A percentile compares a stretch with the other conserved stretches of the same genome.
Evolutionary conservation across 805 yeast species (phyloP).

Genomic region (Yarrowia sp.): DNA sequence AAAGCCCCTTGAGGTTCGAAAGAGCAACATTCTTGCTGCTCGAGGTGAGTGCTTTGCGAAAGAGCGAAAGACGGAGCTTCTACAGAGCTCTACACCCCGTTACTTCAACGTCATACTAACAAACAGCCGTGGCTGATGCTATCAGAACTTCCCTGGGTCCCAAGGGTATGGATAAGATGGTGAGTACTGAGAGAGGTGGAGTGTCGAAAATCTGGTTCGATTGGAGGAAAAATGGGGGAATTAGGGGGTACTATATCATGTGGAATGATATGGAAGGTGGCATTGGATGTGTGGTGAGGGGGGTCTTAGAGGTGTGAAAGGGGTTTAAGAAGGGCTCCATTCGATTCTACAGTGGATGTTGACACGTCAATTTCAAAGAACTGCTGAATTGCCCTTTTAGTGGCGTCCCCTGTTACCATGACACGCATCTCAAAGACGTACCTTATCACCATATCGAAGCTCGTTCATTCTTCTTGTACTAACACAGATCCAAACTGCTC

Average conservation of each 20-base stretch:
- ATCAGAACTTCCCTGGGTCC: constrained; percentile 96
- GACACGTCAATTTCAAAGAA: neutral
- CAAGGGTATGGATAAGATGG: constrained; percentile 99
- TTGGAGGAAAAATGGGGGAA: neutral
- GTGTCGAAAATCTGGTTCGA: neutral
- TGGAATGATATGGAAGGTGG: constrained; percentile 25
- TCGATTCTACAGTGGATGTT: too few species aligned
- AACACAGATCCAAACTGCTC: constrained; percentile 68
- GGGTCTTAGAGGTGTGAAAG: too few species aligned
- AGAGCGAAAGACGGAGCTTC: neutral
- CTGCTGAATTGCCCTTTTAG: neutral
- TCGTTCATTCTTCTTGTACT: neutral
- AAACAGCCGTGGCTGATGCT: constrained; percentile 85
- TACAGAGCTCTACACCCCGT: too few species aligned
- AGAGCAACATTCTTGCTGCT: constrained; percentile 87
- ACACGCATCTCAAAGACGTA: neutral
- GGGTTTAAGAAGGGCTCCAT: too few species aligned
- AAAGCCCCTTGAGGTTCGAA: constrained; percentile 93
- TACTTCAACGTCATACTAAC: constrained; percentile 11
- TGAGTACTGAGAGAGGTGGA: constrained; percentile 39
- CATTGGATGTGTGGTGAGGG: neutral
- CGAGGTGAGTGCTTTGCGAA: constrained; percentile 51
- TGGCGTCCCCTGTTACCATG: too few species aligned
- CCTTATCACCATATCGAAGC: too few species aligned
- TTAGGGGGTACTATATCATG: neutral